Evolutionary conservation across 2,329 filamentous ascomycete genomes (phyloP).

Genomic region (Cladosporium colombiae): DNA sequence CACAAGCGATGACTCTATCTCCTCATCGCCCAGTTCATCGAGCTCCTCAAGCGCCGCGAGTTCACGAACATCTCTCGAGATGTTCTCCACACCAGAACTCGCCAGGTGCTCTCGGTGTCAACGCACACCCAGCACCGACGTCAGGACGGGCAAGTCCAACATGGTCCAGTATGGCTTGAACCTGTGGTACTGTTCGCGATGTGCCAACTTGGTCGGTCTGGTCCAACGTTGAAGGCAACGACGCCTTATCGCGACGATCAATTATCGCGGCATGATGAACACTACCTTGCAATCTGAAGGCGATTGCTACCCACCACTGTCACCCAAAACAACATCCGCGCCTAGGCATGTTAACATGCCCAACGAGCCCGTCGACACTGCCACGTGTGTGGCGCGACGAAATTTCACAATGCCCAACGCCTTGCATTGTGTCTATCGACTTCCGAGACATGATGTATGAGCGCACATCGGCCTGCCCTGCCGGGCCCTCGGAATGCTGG

Average conservation of each 20-base stretch:
- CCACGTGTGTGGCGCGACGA: not conserved
- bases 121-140: constrained; percentile 36
- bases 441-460: not conserved
- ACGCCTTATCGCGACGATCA: not conserved
- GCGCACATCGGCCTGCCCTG: not conserved
- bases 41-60: constrained; percentile 23
- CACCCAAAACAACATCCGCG: too few relatives aligned
- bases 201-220: constrained; percentile 38
- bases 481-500: not conserved
- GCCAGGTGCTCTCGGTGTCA: constrained; percentile 42
- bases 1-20: constrained; percentile 32
- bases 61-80: constrained; percentile 21
- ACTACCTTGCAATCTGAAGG: not conserved
- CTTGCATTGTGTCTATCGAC: not conserved
- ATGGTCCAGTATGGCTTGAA: constrained; percentile 42
- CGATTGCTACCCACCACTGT: too few relatives aligned
- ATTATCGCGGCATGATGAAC: not conserved
- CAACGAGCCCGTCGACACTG: not conserved
- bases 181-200: constrained; percentile 41
- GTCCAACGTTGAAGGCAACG: constrained; percentile 29
- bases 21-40: constrained; percentile 17
- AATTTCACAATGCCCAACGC: not conserved
- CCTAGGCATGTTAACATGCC: not conserved
- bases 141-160: constrained; percentile 37
- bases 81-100: constrained; percentile 27